phyloP scores from a whole-genome alignment of 2,329 filamentous ascomycete species.

The Ceratocystis cacaofunesta region DNA sequence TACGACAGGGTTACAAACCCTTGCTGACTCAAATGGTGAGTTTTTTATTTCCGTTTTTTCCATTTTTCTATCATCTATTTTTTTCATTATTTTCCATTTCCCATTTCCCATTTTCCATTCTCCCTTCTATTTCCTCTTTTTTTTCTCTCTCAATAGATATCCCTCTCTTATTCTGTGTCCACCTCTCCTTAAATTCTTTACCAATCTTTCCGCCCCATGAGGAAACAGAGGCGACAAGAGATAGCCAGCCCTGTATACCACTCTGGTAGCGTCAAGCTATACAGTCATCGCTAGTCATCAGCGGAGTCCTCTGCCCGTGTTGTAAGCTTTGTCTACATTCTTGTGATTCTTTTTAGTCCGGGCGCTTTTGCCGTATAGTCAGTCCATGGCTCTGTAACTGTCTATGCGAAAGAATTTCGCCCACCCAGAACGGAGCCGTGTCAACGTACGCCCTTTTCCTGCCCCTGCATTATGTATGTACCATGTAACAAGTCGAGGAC shows the following conservation, averaged over 20 bases:
- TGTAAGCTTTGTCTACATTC: background rate
- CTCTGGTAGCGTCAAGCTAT: background rate
- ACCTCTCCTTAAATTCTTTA: background rate
- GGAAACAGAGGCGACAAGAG: background rate
- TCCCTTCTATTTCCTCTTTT: no score
- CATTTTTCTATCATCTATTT: background rate
- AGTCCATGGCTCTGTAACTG: background rate
- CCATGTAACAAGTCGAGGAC: background rate
- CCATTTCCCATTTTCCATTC: no score
- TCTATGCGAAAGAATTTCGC: background rate
- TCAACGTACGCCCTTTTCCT: background rate
- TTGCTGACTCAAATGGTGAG: fast-evolving
- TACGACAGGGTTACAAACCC: no score
- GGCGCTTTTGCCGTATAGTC: background rate
- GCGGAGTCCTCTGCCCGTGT: background rate
- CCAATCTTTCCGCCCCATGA: background rate
- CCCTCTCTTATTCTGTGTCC: no score
- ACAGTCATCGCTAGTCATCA: background rate
- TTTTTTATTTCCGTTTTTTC: background rate
- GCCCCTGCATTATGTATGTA: background rate
- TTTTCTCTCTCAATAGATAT: no score
- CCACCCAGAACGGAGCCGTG: background rate
- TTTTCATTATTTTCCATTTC: no score
- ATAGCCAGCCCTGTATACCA: background rate
- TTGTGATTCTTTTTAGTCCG: background rate